phyloP scores from a whole-genome alignment of 1,284 basidiomycete species.

The Puccinia coronata region DNA sequence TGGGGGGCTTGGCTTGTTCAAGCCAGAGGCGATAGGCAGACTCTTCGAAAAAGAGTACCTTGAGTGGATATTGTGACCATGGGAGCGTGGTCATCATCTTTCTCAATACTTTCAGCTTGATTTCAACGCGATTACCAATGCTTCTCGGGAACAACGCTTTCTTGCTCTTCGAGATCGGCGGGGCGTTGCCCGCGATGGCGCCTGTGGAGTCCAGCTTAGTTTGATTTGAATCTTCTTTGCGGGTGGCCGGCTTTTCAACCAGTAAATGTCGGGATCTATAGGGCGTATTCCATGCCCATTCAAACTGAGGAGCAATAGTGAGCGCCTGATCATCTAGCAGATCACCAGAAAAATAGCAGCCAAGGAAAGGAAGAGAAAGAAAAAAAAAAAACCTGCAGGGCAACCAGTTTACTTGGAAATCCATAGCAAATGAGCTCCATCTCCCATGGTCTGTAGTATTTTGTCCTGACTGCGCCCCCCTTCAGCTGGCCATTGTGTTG shows the following conservation, averaged over 20 bases:
- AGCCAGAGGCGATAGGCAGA: slow-evolving; percentile 35
- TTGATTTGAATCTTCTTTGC: not conserved
- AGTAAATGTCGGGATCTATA: slow-evolving; percentile 45
- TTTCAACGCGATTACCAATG: slow-evolving; percentile 30
- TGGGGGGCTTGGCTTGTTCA: slow-evolving; percentile 11
- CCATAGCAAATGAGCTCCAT: slow-evolving; percentile 48
- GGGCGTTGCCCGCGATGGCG: not conserved
- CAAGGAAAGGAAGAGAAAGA: not conserved
- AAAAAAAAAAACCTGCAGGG: slow-evolving; percentile 31
- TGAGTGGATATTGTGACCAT: slow-evolving; percentile 48
- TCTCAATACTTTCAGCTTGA: slow-evolving; percentile 47
- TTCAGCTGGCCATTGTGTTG: slow-evolving; percentile 49
- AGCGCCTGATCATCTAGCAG: not conserved
- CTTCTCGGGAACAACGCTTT: slow-evolving; percentile 41
- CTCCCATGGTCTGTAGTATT: slow-evolving; percentile 48
- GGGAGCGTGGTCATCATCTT: slow-evolving; percentile 47
- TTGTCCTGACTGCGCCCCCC: slow-evolving; percentile 43
- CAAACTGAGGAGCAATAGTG: slow-evolving; percentile 27
- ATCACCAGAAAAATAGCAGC: not conserved
- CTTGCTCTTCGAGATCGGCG: slow-evolving; percentile 16
- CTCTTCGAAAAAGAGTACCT: slow-evolving; percentile 37
- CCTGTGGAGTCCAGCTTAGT: not conserved
- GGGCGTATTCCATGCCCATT: slow-evolving; percentile 49
- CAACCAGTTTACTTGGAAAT: slow-evolving; percentile 45
- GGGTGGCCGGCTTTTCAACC: not conserved